Percentiles rank a stretch among this genome's conserved stretches.
Evolutionary conservation across 176 grass and related monocot genomes (phyloP).

Genomic region (Metroxylon sagu): DNA sequence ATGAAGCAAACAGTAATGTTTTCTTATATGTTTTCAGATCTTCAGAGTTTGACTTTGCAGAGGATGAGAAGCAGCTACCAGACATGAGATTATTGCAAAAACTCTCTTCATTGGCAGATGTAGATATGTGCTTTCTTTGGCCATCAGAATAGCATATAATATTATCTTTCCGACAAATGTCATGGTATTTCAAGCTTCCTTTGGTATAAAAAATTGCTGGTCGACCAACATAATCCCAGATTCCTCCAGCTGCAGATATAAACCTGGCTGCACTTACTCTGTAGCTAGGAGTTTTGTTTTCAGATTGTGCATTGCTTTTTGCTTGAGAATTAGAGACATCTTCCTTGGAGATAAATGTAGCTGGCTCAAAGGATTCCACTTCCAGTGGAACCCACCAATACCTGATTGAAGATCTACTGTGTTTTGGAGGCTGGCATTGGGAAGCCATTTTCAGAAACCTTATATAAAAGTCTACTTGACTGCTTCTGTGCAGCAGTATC

Average conservation of each 20-base stretch:
- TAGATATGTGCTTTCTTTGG: slow-evolving; percentile 15
- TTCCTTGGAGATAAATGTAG: slow-evolving; percentile 32
- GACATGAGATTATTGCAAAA: slow-evolving; percentile 12
- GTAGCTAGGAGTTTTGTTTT: slow-evolving; percentile 28
- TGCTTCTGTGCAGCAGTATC: too few relatives aligned
- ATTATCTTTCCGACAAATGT: slow-evolving; percentile 28
- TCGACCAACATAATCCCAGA: slow-evolving; percentile 65
- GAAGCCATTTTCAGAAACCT: slow-evolving; percentile 45
- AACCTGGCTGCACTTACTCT: slow-evolving; percentile 51
- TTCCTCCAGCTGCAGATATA: slow-evolving; percentile 34
- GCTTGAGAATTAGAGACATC: slow-evolving; percentile 13
- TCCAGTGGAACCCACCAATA: slow-evolving; percentile 35
- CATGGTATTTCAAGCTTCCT: slow-evolving; percentile 27
- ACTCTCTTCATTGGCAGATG: slow-evolving; percentile 14
- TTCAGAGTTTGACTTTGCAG: slow-evolving; percentile 33
- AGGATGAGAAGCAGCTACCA: slow-evolving; percentile 14
- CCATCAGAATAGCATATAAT: slow-evolving; percentile 26
- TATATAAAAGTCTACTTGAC: too few relatives aligned
- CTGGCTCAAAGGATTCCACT: slow-evolving; percentile 23
- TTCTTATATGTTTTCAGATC: slow-evolving; percentile 48
- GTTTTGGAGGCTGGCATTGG: slow-evolving; percentile 26
- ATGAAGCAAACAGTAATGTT: slow-evolving; percentile 33
- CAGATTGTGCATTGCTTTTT: slow-evolving; percentile 24
- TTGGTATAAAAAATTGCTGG: slow-evolving; percentile 32
- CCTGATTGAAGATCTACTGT: slow-evolving; percentile 49